Evolutionary conservation across 164 flowering plant species (phyloP).

Genomic region (Nymphaea colorata): DNA sequence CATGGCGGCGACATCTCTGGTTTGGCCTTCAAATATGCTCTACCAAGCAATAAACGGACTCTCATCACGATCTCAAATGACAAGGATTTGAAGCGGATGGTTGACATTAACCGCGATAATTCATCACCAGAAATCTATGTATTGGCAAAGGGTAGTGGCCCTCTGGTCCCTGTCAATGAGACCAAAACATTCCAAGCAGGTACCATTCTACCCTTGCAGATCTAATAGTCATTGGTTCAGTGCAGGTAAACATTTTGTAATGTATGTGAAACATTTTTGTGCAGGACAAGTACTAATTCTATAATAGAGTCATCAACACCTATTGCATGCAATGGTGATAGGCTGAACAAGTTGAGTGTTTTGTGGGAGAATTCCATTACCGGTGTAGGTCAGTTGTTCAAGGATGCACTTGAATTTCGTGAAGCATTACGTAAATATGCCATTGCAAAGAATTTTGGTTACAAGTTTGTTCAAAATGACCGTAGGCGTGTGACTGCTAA

Average conservation of each 20-base stretch:
- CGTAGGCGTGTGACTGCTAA: conserved; percentile 50
- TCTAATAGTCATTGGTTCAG: no score
- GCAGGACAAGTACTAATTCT: conserved; percentile 35
- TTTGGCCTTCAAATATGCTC: conserved; percentile 59
- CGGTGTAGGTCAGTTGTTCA: conserved; percentile 68
- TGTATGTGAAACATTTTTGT: conserved; percentile 3
- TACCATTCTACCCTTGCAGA: conserved; percentile 7
- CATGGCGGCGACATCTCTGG: conserved; percentile 31
- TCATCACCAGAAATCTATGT: conserved; percentile 59
- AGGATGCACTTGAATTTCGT: conserved; percentile 54
- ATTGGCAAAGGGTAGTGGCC: conserved; percentile 29
- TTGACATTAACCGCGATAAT: conserved; percentile 43
- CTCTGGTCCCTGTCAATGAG: conserved; percentile 11
- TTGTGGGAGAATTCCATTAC: conserved; percentile 51
- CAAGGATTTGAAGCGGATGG: conserved; percentile 62
- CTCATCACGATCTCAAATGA: conserved; percentile 51
- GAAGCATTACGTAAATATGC: conserved; percentile 68
- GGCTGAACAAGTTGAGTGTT: conserved; percentile 23
- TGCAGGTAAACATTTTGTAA: not conserved
- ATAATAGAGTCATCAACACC: conserved; percentile 27
- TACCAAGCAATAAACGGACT: conserved; percentile 55
- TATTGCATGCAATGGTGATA: conserved; percentile 12
- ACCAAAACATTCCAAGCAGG: conserved; percentile 26
- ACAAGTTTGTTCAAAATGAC: conserved; percentile 54
- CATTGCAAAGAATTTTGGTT: conserved; percentile 56